Evolutionary conservation across 352 stramenopile genomes (phyloP).

Genomic region (Aphanomyces astaci): DNA sequence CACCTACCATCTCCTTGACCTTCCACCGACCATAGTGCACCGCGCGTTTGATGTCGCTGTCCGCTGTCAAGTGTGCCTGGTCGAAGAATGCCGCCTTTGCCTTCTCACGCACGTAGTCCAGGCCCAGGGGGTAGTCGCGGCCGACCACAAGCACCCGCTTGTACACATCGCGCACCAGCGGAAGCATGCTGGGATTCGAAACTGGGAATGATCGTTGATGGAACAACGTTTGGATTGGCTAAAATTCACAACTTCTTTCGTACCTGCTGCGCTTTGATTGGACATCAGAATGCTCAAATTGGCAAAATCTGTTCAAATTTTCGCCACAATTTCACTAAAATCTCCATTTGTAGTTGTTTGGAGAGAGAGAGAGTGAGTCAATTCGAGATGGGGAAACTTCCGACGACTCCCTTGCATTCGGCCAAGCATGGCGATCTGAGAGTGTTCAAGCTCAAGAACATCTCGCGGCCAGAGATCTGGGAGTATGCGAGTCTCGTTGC

Average conservation of each 20-base stretch:
- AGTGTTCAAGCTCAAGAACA: slow-evolving; percentile 22
- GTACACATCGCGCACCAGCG: slow-evolving; percentile 93
- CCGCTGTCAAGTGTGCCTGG: slow-evolving; percentile 60
- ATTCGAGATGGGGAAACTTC: slow-evolving; percentile 1
- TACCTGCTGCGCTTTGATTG: not conserved
- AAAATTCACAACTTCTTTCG: not conserved
- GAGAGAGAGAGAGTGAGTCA: slow-evolving; percentile 7
- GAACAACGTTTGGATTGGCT: not conserved
- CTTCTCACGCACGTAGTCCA: slow-evolving; percentile 86
- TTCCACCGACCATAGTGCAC: slow-evolving; percentile 90
- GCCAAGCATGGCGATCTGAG: slow-evolving; percentile 15
- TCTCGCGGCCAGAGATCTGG: slow-evolving; percentile 20
- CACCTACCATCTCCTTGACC: slow-evolving; percentile 93
- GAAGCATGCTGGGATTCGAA: slow-evolving; percentile 61
- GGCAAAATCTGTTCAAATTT: not conserved
- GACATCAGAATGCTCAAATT: not conserved
- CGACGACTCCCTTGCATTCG: slow-evolving; percentile 7
- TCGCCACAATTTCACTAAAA: not conserved
- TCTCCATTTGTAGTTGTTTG: not conserved
- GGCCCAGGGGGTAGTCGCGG: slow-evolving; percentile 89
- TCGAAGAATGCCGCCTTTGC: slow-evolving; percentile 88
- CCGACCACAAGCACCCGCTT: slow-evolving; percentile 91
- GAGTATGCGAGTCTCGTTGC: slow-evolving; percentile 15
- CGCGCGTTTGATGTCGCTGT: slow-evolving; percentile 84
- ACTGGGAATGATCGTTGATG: not conserved